Evolutionary conservation across 345 rosid genomes (phyloP).

Genomic region (Citrus medica): DNA sequence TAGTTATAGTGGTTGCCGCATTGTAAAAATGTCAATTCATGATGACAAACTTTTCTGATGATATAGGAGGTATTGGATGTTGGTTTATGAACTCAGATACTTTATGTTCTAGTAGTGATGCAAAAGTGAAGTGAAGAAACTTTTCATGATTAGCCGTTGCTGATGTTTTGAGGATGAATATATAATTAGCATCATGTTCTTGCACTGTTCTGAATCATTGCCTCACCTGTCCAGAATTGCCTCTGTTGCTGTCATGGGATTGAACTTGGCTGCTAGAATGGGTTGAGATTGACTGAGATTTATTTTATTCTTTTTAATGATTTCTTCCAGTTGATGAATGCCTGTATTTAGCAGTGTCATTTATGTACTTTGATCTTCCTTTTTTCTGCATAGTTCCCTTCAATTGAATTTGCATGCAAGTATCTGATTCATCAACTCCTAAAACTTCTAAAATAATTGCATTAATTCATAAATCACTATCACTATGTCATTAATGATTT

Average conservation of each 20-base stretch:
- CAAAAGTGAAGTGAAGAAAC: not conserved
- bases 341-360: not conserved
- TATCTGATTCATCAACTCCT: not conserved
- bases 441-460: not conserved
- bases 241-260: not conserved
- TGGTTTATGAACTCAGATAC: not conserved
- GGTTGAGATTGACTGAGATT: not conserved
- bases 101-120: not conserved
- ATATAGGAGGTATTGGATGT: not conserved
- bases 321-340: not conserved
- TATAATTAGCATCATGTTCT: not conserved
- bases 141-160: not conserved
- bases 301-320: not conserved
- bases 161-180: not conserved
- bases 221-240: not conserved
- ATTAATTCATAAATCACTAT: not conserved
- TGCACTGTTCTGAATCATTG: not conserved
- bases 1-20: too few relatives aligned
- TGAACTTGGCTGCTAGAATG: not conserved
- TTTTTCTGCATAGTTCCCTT: not conserved
- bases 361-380: not conserved
- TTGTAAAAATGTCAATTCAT: too few relatives aligned
- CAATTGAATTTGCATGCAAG: not conserved
- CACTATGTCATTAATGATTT: constrained; percentile 11
- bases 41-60: not conserved